These are phyloP conservation scores for Castanea sativa DNA, from an alignment of 306 rosid genomes.

Conservation along the genomic window DNA sequence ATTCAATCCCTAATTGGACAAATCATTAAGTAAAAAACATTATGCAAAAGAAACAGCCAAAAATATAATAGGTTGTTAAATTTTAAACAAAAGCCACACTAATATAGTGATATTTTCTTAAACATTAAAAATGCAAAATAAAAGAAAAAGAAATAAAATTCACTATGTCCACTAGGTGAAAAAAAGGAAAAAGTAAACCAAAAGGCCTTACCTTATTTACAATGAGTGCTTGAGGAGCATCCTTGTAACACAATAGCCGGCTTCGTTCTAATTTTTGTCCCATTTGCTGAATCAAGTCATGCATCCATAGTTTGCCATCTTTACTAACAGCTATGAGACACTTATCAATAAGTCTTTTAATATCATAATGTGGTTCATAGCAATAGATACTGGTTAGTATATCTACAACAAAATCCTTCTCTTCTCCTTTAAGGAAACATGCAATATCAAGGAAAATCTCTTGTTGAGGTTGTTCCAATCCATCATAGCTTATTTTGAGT, in stretches of 20 bases:
- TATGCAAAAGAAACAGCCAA: no score
- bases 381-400: slow-evolving; percentile 3
- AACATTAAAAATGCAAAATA: no score
- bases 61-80: no score
- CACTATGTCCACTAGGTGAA: background rate
- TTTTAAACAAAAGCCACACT: no score
- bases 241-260: slow-evolving; percentile 37
- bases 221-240: slow-evolving; percentile 17
- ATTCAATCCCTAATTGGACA: no score
- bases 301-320: slow-evolving; percentile 16
- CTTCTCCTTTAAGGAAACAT: slow-evolving; percentile 30
- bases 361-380: background rate
- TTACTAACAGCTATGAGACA: background rate
- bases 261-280: slow-evolving; percentile 33
- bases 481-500: slow-evolving; percentile 27
- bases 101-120: no score
- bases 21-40: no score
- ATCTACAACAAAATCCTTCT: background rate
- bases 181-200: no score
- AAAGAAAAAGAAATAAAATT: background rate
- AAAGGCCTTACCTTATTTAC: background rate
- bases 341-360: slow-evolving; percentile 20
- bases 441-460: slow-evolving; percentile 39
- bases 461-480: slow-evolving; percentile 3
- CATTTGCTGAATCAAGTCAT: slow-evolving; percentile 35